Evolutionary conservation across 306 rosid genomes (phyloP).

Genomic region (Begonia loranthoides): DNA sequence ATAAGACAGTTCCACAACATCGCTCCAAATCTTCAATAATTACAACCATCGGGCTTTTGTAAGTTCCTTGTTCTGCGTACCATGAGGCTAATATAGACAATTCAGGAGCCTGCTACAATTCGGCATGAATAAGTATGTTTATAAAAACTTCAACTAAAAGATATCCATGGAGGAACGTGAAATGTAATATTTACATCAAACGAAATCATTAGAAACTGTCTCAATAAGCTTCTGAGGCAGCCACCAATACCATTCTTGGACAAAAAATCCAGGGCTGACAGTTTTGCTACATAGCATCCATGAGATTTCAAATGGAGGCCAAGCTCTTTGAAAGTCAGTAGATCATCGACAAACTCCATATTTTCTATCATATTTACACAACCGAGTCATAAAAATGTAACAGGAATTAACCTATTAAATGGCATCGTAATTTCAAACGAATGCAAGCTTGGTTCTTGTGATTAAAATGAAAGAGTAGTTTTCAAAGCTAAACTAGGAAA

Average conservation of each 20-base stretch:
- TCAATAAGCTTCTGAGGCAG: slow-evolving; percentile 63
- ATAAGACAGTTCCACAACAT: slow-evolving; percentile 66
- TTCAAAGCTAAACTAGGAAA: neutral
- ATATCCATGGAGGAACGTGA: neutral
- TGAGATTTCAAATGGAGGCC: slow-evolving; percentile 57
- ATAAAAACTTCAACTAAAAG: neutral
- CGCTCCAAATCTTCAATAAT: slow-evolving; percentile 74
- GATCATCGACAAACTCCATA: slow-evolving; percentile 83
- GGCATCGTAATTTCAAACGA: neutral
- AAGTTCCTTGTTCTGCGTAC: slow-evolving; percentile 68
- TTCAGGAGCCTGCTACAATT: slow-evolving; percentile 58
- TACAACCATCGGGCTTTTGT: slow-evolving; percentile 52
- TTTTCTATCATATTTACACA: slow-evolving; percentile 39
- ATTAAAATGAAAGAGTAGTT: neutral
- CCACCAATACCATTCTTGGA: slow-evolving; percentile 73
- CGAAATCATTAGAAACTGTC: slow-evolving; percentile 40
- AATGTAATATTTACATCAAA: slow-evolving; percentile 39
- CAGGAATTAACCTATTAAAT: neutral
- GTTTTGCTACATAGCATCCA: slow-evolving; percentile 72
- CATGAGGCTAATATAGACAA: slow-evolving; percentile 80
- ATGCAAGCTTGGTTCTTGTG: neutral
- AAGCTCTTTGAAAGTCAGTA: slow-evolving; percentile 74
- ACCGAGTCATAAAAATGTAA: slow-evolving; percentile 1
- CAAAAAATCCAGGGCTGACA: slow-evolving; percentile 61
- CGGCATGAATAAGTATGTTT: slow-evolving; percentile 5